Evolutionary conservation across 805 yeast genomes (phyloP).

Genomic region (Pichia manshurica): DNA sequence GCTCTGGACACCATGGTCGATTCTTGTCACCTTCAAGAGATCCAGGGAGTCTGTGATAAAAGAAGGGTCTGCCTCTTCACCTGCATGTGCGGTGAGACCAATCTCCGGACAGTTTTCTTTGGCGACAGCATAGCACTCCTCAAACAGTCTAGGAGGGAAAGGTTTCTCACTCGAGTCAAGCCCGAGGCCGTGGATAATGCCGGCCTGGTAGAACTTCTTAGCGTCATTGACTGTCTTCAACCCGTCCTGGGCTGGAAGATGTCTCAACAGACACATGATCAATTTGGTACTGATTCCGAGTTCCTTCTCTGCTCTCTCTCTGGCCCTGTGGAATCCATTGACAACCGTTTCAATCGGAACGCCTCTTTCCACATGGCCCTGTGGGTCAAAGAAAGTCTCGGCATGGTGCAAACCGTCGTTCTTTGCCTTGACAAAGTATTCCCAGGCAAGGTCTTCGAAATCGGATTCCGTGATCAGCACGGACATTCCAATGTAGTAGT

Average conservation of each 20-base stretch:
- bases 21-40: slow-evolving; percentile 55
- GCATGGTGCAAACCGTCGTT: slow-evolving; percentile 60
- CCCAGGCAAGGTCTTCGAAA: slow-evolving; percentile 73
- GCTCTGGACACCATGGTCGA: slow-evolving; percentile 77
- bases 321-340: slow-evolving; percentile 61
- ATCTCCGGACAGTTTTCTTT: slow-evolving; percentile 45
- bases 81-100: slow-evolving; percentile 79
- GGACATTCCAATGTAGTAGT: slow-evolving; percentile 74
- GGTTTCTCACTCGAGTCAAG: slow-evolving; percentile 75
- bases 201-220: slow-evolving; percentile 44
- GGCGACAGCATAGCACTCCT: slow-evolving; percentile 53
- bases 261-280: slow-evolving; percentile 80
- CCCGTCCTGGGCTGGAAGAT: slow-evolving; percentile 57
- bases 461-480: slow-evolving; percentile 67
- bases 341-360: slow-evolving; percentile 55
- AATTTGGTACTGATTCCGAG: slow-evolving; percentile 62
- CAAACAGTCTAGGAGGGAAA: slow-evolving; percentile 66
- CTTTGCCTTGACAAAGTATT: slow-evolving; percentile 55
- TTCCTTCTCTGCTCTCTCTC: slow-evolving; percentile 52
- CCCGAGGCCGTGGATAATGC: slow-evolving; percentile 71
- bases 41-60: slow-evolving; percentile 57
- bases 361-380: slow-evolving; percentile 71
- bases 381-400: slow-evolving; percentile 81
- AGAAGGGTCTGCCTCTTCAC: slow-evolving; percentile 82
- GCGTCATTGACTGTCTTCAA: slow-evolving; percentile 52